Evolutionary conservation across 441 rosid genomes (phyloP).

Genomic region (Raphanus hybrid): DNA sequence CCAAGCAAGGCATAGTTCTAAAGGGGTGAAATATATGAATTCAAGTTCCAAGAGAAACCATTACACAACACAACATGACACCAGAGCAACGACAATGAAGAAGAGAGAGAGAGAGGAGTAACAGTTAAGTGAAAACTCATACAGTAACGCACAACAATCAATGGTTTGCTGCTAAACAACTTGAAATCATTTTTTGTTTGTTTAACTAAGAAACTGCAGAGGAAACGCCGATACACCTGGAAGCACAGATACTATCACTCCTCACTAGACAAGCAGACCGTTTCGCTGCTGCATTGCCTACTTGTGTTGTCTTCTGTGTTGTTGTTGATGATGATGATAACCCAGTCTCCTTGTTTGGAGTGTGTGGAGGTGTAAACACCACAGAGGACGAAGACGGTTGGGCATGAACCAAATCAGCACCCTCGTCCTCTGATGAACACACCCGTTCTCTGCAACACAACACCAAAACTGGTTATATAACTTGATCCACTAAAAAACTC

Average conservation of each 20-base stretch:
- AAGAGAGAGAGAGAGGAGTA: background rate
- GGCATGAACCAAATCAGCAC: slow-evolving; percentile 50
- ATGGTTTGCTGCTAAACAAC: slow-evolving; percentile 47
- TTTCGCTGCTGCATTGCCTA: slow-evolving; percentile 47
- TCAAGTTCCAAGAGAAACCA: slow-evolving; percentile 48
- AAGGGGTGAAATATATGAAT: slow-evolving; percentile 7
- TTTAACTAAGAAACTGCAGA: slow-evolving; percentile 40
- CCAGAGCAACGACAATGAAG: slow-evolving; percentile 6
- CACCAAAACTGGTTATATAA: background rate
- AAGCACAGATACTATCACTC: slow-evolving; percentile 84
- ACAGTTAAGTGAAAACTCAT: slow-evolving; percentile 26
- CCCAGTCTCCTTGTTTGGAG: slow-evolving; percentile 37
- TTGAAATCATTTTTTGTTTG: slow-evolving; percentile 22
- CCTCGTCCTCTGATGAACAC: slow-evolving; percentile 53
- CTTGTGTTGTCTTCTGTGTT: slow-evolving; percentile 44
- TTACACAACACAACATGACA: slow-evolving; percentile 37
- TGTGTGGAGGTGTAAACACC: slow-evolving; percentile 54
- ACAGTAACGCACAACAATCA: slow-evolving; percentile 40
- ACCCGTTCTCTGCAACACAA: slow-evolving; percentile 69
- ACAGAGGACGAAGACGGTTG: slow-evolving; percentile 51
- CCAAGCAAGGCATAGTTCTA: too few relatives aligned
- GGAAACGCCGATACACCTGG: slow-evolving; percentile 63
- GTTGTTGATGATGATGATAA: slow-evolving; percentile 15
- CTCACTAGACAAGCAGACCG: slow-evolving; percentile 63
- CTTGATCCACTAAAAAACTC: background rate